A percentile compares a stretch with the other conserved stretches of the same genome.
Evolutionary conservation across 257 asterid genomes (phyloP).

Genomic region (Plantago major): DNA sequence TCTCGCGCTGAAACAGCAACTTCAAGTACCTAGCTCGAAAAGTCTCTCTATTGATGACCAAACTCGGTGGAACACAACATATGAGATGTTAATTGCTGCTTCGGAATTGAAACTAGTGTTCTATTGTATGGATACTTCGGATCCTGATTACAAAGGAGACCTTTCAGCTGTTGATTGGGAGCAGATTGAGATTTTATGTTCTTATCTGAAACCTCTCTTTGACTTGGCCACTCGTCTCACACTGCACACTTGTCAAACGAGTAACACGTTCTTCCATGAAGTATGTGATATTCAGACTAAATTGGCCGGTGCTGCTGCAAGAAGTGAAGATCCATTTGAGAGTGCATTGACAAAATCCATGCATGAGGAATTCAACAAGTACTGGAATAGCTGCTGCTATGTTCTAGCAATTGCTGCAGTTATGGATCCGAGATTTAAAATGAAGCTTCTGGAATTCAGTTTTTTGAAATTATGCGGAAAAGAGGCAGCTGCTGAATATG

Average conservation of each 20-base stretch:
- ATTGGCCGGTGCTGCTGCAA: slow-evolving; percentile 59
- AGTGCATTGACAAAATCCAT: slow-evolving; percentile 53
- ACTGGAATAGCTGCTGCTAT: slow-evolving; percentile 78
- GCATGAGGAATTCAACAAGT: slow-evolving; percentile 72
- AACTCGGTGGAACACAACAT: slow-evolving; percentile 86
- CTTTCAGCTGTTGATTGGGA: slow-evolving; percentile 69
- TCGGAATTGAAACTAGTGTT: slow-evolving; percentile 79
- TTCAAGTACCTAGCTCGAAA: slow-evolving; percentile 82
- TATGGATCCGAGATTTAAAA: slow-evolving; percentile 92
- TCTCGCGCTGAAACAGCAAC: slow-evolving; percentile 70
- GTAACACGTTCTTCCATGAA: slow-evolving; percentile 82
- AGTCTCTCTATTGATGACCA: slow-evolving; percentile 60
- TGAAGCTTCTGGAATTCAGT: slow-evolving; percentile 83
- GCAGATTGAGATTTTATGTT: slow-evolving; percentile 59
- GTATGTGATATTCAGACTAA: slow-evolving; percentile 93
- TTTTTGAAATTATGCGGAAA: slow-evolving; percentile 74
- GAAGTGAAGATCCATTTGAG: slow-evolving; percentile 56
- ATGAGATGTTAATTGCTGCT: slow-evolving; percentile 83
- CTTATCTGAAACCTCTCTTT: slow-evolving; percentile 59
- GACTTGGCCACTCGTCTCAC: slow-evolving; percentile 72
- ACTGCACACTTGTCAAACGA: slow-evolving; percentile 40
- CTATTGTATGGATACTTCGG: slow-evolving; percentile 70
- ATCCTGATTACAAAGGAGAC: slow-evolving; percentile 64
- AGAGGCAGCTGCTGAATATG: slow-evolving; percentile 41
- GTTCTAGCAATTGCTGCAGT: slow-evolving; percentile 82